Conservation (phyloP, 306 rosid species). For the Quercus berberidifolia region DNA sequence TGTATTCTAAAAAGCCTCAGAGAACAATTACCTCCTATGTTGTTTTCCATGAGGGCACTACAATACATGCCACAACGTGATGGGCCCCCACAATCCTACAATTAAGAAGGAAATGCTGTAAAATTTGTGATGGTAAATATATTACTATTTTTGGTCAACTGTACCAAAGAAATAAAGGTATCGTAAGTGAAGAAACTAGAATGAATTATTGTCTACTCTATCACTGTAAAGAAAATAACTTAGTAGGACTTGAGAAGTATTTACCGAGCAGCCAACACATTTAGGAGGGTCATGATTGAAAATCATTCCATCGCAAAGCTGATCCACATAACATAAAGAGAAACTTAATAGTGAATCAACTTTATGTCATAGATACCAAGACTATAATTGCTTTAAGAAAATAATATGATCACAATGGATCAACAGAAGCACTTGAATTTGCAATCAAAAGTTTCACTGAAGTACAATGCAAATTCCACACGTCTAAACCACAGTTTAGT, state of each 20-base stretch:
- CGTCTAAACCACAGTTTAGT: slow-evolving; percentile 2
- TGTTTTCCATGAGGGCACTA: slow-evolving; percentile 68
- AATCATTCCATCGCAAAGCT: slow-evolving; percentile 90
- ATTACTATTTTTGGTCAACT: neutral
- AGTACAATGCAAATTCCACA: slow-evolving; percentile 10
- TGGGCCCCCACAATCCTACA: slow-evolving; percentile 88
- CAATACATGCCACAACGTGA: slow-evolving; percentile 79
- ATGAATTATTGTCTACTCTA: neutral
- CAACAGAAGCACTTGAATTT: slow-evolving; percentile 17
- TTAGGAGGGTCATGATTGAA: slow-evolving; percentile 88
- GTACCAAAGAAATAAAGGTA: neutral
- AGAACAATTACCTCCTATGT: slow-evolving; percentile 53
- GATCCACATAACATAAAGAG: slow-evolving; percentile 42
- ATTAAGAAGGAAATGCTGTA: slow-evolving; percentile 6
- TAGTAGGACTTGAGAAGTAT: slow-evolving; percentile 26
- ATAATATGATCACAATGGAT: neutral
- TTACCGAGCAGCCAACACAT: slow-evolving; percentile 88
- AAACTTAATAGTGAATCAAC: slow-evolving; percentile 25
- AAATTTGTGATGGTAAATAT: neutral
- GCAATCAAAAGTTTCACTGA: slow-evolving; percentile 4
- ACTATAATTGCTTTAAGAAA: slow-evolving; percentile 3
- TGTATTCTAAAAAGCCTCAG: neutral
- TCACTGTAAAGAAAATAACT: slow-evolving; percentile 16
- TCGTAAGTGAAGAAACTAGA: slow-evolving; percentile 9
- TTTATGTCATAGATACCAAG: slow-evolving; percentile 10